These are phyloP conservation scores for Tetradesmus obliquus DNA, from an alignment of 139 green algal species.

Conservation along the genomic window DNA sequence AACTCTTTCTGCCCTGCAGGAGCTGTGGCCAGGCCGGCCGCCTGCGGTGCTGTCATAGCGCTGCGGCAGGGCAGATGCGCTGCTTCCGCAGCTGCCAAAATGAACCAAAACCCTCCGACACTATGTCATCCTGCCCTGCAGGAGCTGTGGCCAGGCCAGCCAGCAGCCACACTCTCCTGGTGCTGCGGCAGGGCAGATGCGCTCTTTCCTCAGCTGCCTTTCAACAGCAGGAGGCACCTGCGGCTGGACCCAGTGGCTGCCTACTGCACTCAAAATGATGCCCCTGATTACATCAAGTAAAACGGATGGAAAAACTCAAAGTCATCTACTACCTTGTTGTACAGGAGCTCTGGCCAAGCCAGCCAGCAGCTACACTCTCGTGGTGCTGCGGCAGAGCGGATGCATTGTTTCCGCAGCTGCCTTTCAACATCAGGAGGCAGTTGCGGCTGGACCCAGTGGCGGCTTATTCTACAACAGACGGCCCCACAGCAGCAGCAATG, in stretches of 20 bases:
- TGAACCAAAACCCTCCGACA: background rate
- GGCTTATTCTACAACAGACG: constrained; percentile 27
- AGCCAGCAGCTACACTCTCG: no score
- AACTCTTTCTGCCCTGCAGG: background rate
- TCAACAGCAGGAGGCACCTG: background rate
- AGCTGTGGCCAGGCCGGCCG: background rate
- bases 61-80: background rate
- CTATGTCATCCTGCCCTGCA: background rate
- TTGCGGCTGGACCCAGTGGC: constrained; percentile 13
- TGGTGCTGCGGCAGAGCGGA: background rate
- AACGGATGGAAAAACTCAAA: no score
- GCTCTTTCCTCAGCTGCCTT: background rate
- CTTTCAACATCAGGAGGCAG: background rate
- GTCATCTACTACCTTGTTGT: background rate
- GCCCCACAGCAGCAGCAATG: constrained; percentile 33
- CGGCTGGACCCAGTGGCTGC: constrained; percentile 14
- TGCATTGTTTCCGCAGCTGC: constrained; percentile 27
- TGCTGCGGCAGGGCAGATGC: constrained; percentile 12
- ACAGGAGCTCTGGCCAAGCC: background rate
- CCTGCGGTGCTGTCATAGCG: background rate
- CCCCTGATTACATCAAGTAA: no score
- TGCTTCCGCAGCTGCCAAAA: background rate
- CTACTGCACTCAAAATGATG: background rate
- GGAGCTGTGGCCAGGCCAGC: background rate
- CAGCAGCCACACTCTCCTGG: background rate